Conservation (phyloP, 208 protist genomes). For the Wallacemonas sp. region DNA sequence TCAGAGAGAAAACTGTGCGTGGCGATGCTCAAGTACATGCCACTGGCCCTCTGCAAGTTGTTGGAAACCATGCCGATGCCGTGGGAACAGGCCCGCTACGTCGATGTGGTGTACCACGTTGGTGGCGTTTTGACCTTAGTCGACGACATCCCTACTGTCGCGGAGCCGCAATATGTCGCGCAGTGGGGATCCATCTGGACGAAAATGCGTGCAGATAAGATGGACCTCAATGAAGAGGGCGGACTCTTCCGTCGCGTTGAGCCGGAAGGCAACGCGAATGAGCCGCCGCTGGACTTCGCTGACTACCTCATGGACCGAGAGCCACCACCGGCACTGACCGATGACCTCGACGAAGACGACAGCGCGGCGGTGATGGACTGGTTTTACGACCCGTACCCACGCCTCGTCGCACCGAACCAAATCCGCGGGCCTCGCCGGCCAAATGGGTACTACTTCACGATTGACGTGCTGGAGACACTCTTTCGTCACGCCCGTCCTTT, state of each 20-base stretch:
- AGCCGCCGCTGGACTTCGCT: slow-evolving; percentile 99
- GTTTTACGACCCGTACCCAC: slow-evolving; percentile 99
- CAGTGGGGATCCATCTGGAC: slow-evolving; percentile 99
- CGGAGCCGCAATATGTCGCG: slow-evolving; percentile 98
- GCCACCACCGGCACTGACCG: slow-evolving; percentile 93
- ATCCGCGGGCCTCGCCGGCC: slow-evolving; percentile 71
- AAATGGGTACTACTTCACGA: slow-evolving; percentile 93
- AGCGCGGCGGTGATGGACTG: slow-evolving; percentile 97
- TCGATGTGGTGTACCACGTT: slow-evolving; percentile 99
- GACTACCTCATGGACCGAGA: slow-evolving; percentile 98
- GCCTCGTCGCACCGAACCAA: slow-evolving; percentile 92
- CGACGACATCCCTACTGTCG: slow-evolving; percentile 99
- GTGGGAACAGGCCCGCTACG: slow-evolving; percentile 96
- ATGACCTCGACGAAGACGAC: slow-evolving; percentile 99
- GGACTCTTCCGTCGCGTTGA: slow-evolving; percentile 94
- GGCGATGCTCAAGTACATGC: slow-evolving; percentile 99
- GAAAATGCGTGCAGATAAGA: slow-evolving; percentile 99
- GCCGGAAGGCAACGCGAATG: slow-evolving; percentile 99
- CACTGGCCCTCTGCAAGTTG: slow-evolving; percentile 99
- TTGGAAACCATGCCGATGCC: slow-evolving; percentile 99
- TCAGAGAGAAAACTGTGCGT: slow-evolving; percentile 99
- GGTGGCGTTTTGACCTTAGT: slow-evolving; percentile 99
- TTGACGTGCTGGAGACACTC: slow-evolving; percentile 78
- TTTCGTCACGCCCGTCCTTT: slow-evolving; percentile 97
- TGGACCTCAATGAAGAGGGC: slow-evolving; percentile 72